Base-by-base conservation (phyloP, 2,329 filamentous ascomycete species). In the Cladosporium velox region DNA sequence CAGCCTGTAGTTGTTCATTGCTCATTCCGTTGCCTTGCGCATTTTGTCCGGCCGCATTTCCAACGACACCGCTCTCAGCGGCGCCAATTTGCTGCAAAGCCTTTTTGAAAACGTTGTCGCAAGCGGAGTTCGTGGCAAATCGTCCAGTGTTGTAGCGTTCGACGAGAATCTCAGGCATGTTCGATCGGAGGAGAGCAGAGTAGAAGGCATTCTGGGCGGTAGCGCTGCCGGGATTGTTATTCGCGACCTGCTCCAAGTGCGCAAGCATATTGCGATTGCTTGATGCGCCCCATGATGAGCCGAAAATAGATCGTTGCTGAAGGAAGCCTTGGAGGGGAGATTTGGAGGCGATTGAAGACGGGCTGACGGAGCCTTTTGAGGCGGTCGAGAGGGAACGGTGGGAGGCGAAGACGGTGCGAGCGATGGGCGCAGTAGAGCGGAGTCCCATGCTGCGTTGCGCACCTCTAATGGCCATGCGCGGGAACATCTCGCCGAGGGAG, bases 201-300 rank as follows among this genome's bases (percentile, higher is more conserved):
- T 99, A 99, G 78, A 99, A 97, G 18, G 91, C 90, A 77, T 94
- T 95, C 78, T 99, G 95, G 24, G 93, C 89, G 52, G 90, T 91
- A 32, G 93, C 90, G 78, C 92, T 98, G 67, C 84, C 86, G 1
- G 95, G 92, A 73, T 97, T 96, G 78, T 92, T 91, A 80, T 98
- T 99, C 44, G 95, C 96, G 28, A 91, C 90, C 77, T 93, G 90
- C 80, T 99, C 95, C 72, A 93, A 86, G 71, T 92, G 91, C 38
- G 93, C 92, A 38, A 99, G 86, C 65, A 94, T 78, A 70, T 84
- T 86, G 61, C 83, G 82, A 62, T 73, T 75, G 24, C 78, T 82
- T n/a, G 79, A 77, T 59, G 77, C 74, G 47, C 73, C 79, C 72
- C 73, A 74, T 47, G 71, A 66, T 41, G 69, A 68, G 64, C 80